A percentile compares a stretch with the other conserved stretches of the same genome.
phyloP scores from a whole-genome alignment of 2,329 filamentous ascomycete genomes.

The Penicillium concentricum region DNA sequence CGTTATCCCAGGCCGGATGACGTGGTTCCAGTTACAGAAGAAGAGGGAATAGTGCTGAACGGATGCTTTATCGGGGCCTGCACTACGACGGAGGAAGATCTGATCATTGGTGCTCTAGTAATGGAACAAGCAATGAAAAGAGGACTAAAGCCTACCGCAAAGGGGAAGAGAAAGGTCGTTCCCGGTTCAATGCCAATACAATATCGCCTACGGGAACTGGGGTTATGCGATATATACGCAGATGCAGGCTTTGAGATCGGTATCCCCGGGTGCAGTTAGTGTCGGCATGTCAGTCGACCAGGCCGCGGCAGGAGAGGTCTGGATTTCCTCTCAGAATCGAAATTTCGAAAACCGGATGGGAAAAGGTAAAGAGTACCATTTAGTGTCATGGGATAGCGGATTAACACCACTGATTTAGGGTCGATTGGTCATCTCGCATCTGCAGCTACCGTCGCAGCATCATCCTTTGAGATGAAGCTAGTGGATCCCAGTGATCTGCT shows the following conservation, averaged over 20 bases:
- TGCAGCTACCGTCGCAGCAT: conserved; percentile 49
- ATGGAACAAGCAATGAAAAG: conserved; percentile 39
- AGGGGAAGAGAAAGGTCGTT: conserved; percentile 41
- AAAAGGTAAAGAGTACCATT: neutral
- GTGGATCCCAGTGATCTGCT: conserved; percentile 38
- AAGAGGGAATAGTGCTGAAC: conserved; percentile 35
- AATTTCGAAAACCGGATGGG: conserved; percentile 44
- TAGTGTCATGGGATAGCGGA: neutral
- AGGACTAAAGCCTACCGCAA: conserved; percentile 29
- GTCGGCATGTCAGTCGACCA: conserved; percentile 45
- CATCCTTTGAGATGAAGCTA: conserved; percentile 47
- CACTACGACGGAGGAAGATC: conserved; percentile 48
- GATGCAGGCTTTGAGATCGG: conserved; percentile 44
- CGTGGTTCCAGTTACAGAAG: conserved; percentile 42
- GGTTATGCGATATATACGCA: conserved; percentile 41
- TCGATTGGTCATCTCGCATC: conserved; percentile 48
- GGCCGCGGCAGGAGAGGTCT: conserved; percentile 43
- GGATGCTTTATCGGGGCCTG: conserved; percentile 50
- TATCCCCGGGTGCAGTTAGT: conserved; percentile 46
- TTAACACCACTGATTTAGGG: neutral
- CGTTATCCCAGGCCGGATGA: conserved; percentile 46
- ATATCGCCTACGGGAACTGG: conserved; percentile 34
- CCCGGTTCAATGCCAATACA: conserved; percentile 44
- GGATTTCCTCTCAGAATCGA: conserved; percentile 48
- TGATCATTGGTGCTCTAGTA: conserved; percentile 44